Base-by-base conservation (phyloP, 768 basidiomycete genomes). In the Rhodotorula sphaerocarpa region DNA sequence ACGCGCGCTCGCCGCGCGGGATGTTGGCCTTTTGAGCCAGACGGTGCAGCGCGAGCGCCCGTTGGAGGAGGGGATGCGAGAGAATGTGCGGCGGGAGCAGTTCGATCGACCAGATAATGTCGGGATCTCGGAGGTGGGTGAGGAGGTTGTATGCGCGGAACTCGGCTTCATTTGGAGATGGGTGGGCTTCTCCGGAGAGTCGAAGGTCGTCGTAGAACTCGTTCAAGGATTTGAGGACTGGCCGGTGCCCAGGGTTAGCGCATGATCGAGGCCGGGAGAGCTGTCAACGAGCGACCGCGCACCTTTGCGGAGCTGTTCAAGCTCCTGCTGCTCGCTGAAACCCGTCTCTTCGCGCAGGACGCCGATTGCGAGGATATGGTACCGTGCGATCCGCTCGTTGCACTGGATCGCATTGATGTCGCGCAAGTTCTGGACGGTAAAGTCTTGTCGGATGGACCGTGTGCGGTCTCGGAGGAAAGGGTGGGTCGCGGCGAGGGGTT, bases 61-160 rank as follows among this genome's bases (percentile, higher is more conserved):
- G 79, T 70, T 87, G 83, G 72, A 92, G 86, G 27, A 88, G 82
- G 0, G 90, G 86, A 71, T 88, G 80, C 12, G 79, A 77, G 44
- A 82, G 80, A 65, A 96, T 82, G 41, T 81, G 72, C 3, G 78
- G 75, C 0, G 91, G 77, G 25, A 74, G 66, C 27, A 70, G 61
- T 53, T 74, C 73, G 27, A 60, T 64, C 15, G 72, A 69, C 53
- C 74, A 73, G 43, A 74, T 60, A 50, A 70, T 70, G 63, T 73
- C 72, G 33, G 70, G 86, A 74, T 91, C 87, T 33, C 89, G 84
- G 47, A 96, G 86, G 71, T 95, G 90, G 33, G 88, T 85, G 34
- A 97, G 82, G 50, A 92, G 84, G 73, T 92, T 88, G 76, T 96
- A 99, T 2, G 95, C 84, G 36, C 89, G 84, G 84, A 99, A 95